Conservation (phyloP, 495 filamentous ascomycete species). For the Poronia punctata region DNA sequence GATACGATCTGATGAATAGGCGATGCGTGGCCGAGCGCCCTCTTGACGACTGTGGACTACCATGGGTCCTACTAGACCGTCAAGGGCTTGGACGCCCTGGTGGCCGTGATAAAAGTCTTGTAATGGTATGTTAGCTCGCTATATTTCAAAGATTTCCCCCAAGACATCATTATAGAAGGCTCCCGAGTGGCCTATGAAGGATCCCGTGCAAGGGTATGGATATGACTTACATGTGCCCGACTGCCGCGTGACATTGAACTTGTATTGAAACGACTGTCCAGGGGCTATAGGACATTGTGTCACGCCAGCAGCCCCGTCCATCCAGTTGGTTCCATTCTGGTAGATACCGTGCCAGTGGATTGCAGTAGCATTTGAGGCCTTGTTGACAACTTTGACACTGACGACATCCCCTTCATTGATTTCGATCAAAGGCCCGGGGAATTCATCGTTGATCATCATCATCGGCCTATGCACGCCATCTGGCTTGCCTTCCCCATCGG, state of each 20-base stretch:
- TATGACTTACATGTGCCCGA: conserved; percentile 36
- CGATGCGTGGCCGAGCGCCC: conserved; percentile 29
- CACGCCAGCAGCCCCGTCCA: conserved; percentile 57
- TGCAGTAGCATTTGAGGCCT: conserved; percentile 36
- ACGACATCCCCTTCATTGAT: conserved; percentile 42
- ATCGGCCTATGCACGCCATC: conserved; percentile 47
- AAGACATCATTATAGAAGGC: too few species aligned
- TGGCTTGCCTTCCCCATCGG: conserved; percentile 44
- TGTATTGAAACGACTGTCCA: conserved; percentile 39
- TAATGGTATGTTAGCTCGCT: conserved; percentile 20
- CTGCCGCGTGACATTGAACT: conserved; percentile 34
- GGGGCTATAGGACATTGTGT: conserved; percentile 66
- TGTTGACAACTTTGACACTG: conserved; percentile 38
- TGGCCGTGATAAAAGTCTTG: conserved; percentile 37
- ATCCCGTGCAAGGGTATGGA: neutral
- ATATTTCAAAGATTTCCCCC: neutral
- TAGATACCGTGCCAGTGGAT: conserved; percentile 64
- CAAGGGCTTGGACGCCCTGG: conserved; percentile 33
- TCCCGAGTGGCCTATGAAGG: too few species aligned
- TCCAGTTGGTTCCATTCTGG: conserved; percentile 53
- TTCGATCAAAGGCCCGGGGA: conserved; percentile 47
- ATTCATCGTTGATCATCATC: conserved; percentile 44
- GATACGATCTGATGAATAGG: conserved; percentile 46
- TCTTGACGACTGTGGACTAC: conserved; percentile 45
- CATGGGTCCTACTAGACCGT: conserved; percentile 52